Conservation (phyloP, 495 filamentous ascomycete species). For the Pyrenopolyporus hunteri region DNA sequence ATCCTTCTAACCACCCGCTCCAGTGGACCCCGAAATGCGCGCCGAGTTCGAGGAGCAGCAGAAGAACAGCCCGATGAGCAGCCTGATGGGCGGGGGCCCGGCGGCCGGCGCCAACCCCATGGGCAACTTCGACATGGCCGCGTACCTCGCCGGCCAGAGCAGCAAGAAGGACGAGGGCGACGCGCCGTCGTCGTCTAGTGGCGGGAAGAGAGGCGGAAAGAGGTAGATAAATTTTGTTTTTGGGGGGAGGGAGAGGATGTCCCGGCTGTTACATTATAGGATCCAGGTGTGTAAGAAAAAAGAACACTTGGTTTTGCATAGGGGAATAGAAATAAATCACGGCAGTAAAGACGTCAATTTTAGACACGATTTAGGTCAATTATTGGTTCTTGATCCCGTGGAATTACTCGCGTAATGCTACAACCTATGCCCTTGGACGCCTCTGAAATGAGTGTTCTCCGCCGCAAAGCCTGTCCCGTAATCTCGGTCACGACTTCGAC, state of each 20-base stretch:
- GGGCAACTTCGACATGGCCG: slow-evolving; percentile 84
- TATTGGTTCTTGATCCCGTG: too few species aligned
- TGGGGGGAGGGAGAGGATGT: not conserved
- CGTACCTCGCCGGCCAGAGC: slow-evolving; percentile 71
- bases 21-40: slow-evolving; percentile 94
- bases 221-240: slow-evolving; percentile 31
- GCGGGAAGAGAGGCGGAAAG: slow-evolving; percentile 43
- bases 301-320: too few species aligned
- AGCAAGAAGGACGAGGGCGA: slow-evolving; percentile 41
- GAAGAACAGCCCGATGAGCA: slow-evolving; percentile 70
- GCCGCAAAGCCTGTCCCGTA: too few species aligned
- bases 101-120: slow-evolving; percentile 55
- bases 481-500: not conserved
- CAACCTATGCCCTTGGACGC: too few species aligned
- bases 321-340: too few species aligned
- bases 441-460: too few species aligned
- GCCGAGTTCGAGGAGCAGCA: slow-evolving; percentile 92
- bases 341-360: too few species aligned
- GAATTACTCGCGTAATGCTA: too few species aligned
- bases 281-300: too few species aligned
- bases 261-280: too few species aligned
- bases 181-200: slow-evolving; percentile 35
- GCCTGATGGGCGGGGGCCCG: slow-evolving; percentile 53
- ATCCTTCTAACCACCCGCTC: not conserved
- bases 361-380: too few species aligned